phyloP scores from a whole-genome alignment of 2,329 filamentous ascomycete species.

The Penicillium sp. region DNA sequence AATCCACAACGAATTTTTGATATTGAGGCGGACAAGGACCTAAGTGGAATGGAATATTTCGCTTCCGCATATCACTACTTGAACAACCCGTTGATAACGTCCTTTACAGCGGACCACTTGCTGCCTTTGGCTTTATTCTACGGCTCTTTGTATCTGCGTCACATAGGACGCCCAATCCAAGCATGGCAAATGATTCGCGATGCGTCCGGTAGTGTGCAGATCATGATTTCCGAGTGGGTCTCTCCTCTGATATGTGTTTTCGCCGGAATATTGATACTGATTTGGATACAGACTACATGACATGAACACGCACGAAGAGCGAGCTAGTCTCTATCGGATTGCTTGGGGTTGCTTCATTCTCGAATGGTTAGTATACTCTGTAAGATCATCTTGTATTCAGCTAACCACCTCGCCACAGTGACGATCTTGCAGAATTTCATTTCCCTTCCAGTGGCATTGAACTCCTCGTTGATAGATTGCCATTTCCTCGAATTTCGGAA shows the following conservation, averaged over 20 bases:
- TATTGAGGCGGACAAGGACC: slow-evolving; percentile 6
- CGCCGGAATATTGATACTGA: background rate
- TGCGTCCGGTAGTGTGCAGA: slow-evolving; percentile 12
- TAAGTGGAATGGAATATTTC: slow-evolving; percentile 16
- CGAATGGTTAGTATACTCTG: slow-evolving; percentile 9
- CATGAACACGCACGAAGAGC: slow-evolving; percentile 4
- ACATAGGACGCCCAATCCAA: slow-evolving; percentile 15
- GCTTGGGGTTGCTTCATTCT: slow-evolving; percentile 20
- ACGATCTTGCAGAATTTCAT: slow-evolving; percentile 19
- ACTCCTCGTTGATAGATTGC: slow-evolving; percentile 12
- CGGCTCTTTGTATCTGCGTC: slow-evolving; percentile 19
- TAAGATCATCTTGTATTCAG: background rate
- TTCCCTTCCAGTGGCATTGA: slow-evolving; percentile 18
- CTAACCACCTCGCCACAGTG: slow-evolving; percentile 1
- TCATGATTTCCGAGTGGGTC: slow-evolving; percentile 13
- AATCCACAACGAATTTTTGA: slow-evolving; percentile 6
- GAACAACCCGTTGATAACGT: background rate
- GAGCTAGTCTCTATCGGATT: slow-evolving; percentile 10
- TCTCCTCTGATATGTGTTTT: background rate
- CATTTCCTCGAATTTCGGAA: slow-evolving; percentile 15
- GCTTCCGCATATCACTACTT: slow-evolving; percentile 13
- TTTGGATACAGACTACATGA: slow-evolving; percentile 9
- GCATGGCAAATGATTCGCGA: slow-evolving; percentile 14
- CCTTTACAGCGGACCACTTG: slow-evolving; percentile 6
- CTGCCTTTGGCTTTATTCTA: slow-evolving; percentile 16